phyloP scores from a whole-genome alignment of 306 rosid genomes.

The Citrullus mucosospermus region DNA sequence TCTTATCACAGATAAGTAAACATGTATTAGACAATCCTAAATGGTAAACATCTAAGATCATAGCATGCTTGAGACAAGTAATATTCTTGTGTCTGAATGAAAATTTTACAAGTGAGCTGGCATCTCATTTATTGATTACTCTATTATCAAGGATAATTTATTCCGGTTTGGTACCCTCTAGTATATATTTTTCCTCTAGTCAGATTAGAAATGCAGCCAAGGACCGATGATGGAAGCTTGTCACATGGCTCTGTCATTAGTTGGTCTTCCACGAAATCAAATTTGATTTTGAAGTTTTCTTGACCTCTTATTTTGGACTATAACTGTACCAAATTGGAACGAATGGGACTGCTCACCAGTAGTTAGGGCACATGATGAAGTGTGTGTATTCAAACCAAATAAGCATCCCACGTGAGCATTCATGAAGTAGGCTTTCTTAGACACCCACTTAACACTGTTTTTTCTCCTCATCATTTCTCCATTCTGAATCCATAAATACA shows the following conservation, averaged over 20 bases:
- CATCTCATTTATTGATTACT: background rate
- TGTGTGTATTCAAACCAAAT: background rate
- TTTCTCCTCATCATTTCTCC: background rate
- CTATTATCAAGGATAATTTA: background rate
- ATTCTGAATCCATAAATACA: background rate
- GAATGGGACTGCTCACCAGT: background rate
- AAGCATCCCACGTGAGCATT: constrained; percentile 1
- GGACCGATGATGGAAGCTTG: background rate
- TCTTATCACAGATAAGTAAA: background rate
- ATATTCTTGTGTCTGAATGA: background rate
- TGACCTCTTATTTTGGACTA: background rate
- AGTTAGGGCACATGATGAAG: background rate
- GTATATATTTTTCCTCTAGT: background rate
- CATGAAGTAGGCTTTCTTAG: background rate
- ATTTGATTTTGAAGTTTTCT: background rate
- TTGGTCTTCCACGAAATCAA: background rate
- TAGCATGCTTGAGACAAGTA: background rate
- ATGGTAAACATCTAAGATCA: background rate
- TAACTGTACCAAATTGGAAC: background rate
- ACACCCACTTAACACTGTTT: background rate
- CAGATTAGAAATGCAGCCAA: background rate
- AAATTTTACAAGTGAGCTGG: background rate
- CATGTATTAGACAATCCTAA: background rate
- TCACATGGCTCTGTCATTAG: background rate
- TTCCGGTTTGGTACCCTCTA: background rate